A percentile compares a stretch with the other conserved stretches of the same genome.
Evolutionary conservation across 129 eudicot genomes (phyloP).

Genomic region (Smallanthus sonchifolius): DNA sequence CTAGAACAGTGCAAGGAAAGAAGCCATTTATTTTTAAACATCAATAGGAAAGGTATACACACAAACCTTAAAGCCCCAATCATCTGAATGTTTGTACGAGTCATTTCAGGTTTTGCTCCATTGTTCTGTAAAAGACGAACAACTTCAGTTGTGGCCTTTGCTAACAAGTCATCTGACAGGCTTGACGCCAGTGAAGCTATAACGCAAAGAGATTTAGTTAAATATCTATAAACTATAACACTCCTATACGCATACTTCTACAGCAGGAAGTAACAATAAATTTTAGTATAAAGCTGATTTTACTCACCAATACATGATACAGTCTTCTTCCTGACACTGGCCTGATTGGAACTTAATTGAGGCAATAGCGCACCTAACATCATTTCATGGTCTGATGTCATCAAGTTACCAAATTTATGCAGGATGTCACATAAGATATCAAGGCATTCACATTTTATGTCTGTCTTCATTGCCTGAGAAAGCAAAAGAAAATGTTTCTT

Average conservation of each 20-base stretch:
- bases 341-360: slow-evolving; percentile 85
- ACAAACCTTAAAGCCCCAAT: slow-evolving; percentile 83
- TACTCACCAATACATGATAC: slow-evolving; percentile 88
- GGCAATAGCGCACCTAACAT: slow-evolving; percentile 76
- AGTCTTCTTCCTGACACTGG: slow-evolving; percentile 93
- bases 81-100: slow-evolving; percentile 94
- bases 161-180: slow-evolving; percentile 91
- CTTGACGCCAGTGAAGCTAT: slow-evolving; percentile 91
- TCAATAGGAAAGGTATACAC: slow-evolving; percentile 4
- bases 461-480: slow-evolving; percentile 72
- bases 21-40: neutral
- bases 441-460: slow-evolving; percentile 93
- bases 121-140: slow-evolving; percentile 65
- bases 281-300: slow-evolving; percentile 3
- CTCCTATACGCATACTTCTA: neutral
- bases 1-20: neutral
- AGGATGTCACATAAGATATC: slow-evolving; percentile 86
- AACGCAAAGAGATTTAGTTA: slow-evolving; percentile 4
- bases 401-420: slow-evolving; percentile 88
- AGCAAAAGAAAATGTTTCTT: slow-evolving; percentile 3
- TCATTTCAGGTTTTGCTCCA: slow-evolving; percentile 72
- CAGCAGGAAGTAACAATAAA: slow-evolving; percentile 3
- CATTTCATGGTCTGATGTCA: slow-evolving; percentile 80
- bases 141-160: slow-evolving; percentile 87
- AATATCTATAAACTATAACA: neutral